Conservation (phyloP, 306 rosid genomes). For the Cucurbita argyrosperma region DNA sequence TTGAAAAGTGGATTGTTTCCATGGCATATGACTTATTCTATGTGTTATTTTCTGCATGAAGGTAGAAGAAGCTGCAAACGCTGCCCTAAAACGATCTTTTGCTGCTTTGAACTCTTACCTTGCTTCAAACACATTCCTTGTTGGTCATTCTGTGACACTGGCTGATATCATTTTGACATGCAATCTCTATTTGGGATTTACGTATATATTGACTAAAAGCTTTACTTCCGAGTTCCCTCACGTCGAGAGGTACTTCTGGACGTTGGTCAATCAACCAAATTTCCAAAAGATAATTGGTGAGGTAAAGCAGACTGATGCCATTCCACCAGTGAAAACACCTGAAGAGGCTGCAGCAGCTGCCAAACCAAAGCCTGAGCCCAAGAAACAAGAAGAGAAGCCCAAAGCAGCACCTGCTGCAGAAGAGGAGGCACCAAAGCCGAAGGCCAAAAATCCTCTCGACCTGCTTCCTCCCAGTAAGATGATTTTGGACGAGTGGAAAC, state of each 20-base stretch:
- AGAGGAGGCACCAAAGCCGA: conserved; percentile 87
- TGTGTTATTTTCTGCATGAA: conserved; percentile 8
- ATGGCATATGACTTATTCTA: not conserved
- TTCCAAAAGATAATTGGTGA: conserved; percentile 60
- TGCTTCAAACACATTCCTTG: conserved; percentile 59
- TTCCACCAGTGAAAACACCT: conserved; percentile 52
- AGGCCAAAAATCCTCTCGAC: conserved; percentile 76
- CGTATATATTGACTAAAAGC: conserved; percentile 31
- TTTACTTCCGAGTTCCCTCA: conserved; percentile 78
- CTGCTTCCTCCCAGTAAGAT: conserved; percentile 81
- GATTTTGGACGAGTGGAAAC: conserved; percentile 87
- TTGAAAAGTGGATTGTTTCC: not conserved
- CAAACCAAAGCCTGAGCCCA: conserved; percentile 51
- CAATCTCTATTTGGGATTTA: conserved; percentile 33
- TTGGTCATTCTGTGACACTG: conserved; percentile 68
- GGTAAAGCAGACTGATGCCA: conserved; percentile 46
- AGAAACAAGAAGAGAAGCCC: conserved; percentile 40
- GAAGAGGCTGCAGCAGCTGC: conserved; percentile 47
- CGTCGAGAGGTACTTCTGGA: conserved; percentile 91
- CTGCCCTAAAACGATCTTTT: conserved; percentile 50
- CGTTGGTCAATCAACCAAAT: conserved; percentile 82
- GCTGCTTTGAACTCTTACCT: conserved; percentile 63
- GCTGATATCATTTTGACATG: conserved; percentile 50
- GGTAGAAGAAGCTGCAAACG: conserved; percentile 58
- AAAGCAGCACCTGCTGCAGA: conserved; percentile 30